phyloP scores from a whole-genome alignment of 805 yeast species.

The Sugiyamaella floridensis region DNA sequence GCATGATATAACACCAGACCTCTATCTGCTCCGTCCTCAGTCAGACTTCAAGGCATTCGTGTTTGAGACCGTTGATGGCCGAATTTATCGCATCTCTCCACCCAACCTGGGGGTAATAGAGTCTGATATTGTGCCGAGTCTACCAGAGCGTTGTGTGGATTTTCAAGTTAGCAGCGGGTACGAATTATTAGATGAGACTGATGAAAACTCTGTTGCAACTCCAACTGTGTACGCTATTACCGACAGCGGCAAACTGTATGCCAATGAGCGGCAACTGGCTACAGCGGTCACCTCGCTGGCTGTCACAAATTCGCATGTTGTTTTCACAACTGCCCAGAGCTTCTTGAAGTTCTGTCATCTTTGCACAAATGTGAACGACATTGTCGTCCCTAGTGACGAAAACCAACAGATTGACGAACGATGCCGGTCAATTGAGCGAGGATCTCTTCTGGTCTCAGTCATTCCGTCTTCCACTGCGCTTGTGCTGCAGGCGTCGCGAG shows the following conservation, averaged over 20 bases:
- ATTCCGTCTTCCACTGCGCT: slow-evolving; percentile 81
- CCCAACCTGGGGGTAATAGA: slow-evolving; percentile 29
- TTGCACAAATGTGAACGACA: slow-evolving; percentile 28
- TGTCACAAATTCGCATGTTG: slow-evolving; percentile 60
- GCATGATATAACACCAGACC: slow-evolving; percentile 42
- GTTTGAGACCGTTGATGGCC: slow-evolving; percentile 58
- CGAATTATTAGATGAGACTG: slow-evolving; percentile 25
- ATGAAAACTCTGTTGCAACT: slow-evolving; percentile 2
- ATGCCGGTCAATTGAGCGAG: slow-evolving; percentile 82
- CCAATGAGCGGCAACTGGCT: slow-evolving; percentile 51
- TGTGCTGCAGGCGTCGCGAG: slow-evolving; percentile 89
- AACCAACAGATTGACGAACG: slow-evolving; percentile 59
- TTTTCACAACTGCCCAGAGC: slow-evolving; percentile 85
- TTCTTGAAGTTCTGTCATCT: slow-evolving; percentile 76
- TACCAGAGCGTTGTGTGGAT: slow-evolving; percentile 61
- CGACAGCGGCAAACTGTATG: slow-evolving; percentile 64
- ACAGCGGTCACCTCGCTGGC: slow-evolving; percentile 77
- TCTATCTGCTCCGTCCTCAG: slow-evolving; percentile 49
- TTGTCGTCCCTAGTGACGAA: slow-evolving; percentile 30
- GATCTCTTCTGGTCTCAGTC: slow-evolving; percentile 73
- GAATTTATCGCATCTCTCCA: slow-evolving; percentile 17
- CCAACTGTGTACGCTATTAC: slow-evolving; percentile 62
- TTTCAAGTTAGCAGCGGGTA: neutral
- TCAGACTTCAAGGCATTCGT: slow-evolving; percentile 40
- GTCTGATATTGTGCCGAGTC: slow-evolving; percentile 29